Evolutionary conservation across 2,329 filamentous ascomycete species (phyloP).

Genomic region (Neurospora crassa): DNA sequence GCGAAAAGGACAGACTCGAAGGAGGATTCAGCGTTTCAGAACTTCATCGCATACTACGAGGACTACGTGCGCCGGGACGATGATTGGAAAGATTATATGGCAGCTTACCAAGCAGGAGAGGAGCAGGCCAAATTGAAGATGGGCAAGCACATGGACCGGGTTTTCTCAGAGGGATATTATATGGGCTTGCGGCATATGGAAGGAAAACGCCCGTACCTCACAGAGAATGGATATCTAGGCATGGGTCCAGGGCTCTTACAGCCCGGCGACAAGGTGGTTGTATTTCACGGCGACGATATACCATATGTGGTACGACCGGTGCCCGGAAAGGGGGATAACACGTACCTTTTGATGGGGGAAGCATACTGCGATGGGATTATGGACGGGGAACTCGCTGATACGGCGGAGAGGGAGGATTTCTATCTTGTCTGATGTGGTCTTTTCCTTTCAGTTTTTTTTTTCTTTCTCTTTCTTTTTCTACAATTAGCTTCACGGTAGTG

Average conservation of each 20-base stretch:
- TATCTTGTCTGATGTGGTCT: neutral
- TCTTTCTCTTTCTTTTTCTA: neutral
- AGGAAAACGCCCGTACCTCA: slow-evolving; percentile 8
- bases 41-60: neutral
- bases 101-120: neutral
- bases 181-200: neutral
- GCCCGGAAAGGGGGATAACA: neutral
- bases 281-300: slow-evolving; percentile 9
- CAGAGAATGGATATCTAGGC: slow-evolving; percentile 5
- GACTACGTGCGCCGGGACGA: neutral
- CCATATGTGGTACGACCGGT: slow-evolving; percentile 12
- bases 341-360: slow-evolving; percentile 9
- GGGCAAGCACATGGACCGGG: neutral
- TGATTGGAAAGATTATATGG: fast-evolving
- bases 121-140: neutral
- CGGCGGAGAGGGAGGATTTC: neutral
- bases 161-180: neutral
- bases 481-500: neutral
- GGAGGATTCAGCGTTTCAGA: neutral
- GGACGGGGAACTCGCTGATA: slow-evolving; percentile 11
- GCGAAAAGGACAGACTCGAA: neutral
- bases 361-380: slow-evolving; percentile 13
- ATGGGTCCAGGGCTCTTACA: slow-evolving; percentile 2
- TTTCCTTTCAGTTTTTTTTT: neutral
- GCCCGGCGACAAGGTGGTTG: slow-evolving; percentile 9